Base-by-base conservation (phyloP, 768 basidiomycete species). In the Serpula lacrymans region DNA sequence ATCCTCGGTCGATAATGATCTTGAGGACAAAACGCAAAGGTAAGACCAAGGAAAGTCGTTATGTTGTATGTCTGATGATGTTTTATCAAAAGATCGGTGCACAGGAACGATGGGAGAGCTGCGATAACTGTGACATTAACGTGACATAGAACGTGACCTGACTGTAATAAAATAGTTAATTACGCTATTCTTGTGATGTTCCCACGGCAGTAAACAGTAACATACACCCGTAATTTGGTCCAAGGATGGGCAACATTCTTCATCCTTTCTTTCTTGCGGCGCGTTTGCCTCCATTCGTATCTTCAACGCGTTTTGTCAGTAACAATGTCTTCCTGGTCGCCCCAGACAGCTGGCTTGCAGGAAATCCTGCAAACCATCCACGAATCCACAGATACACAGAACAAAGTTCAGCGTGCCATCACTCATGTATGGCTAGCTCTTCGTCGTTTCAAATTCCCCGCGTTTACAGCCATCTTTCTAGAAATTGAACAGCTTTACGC, bases 361-460 rank as follows among this genome's bases (percentile, higher is more conserved):
- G 91, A 96, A 75, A 89, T 98, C 63, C 71, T 96, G 28, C 75
- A 81, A 58, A 93, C 92, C 21, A 85, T 98, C 64, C 86, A 84
- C 66, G 85, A 93, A 55, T 94, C 94, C 8, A 92, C 89, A 26
- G 80, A 85, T 67, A 82, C 78, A 44, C 76, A 84, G 55, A 74
- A 78, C 52, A 76, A 82, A 18, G 67, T 72, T 36, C 93, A 97
- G 65, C 75, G 77, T 37, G 72, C 69, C 49, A 93, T 94, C 60
- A 91, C 91, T 41, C 79, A 84, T 71, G 93, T 92, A 63, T 53
- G 71, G 51, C 37, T 34, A 30, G 46, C 20, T 49, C 48, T 48
- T 48, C 50, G 44, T 39, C 39, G 43, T 35, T 18, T 43, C 28
- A 46, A 46, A 42, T 51, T 48, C 48, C 43, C 25, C 37, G 29